Evolutionary conservation across 2,329 filamentous ascomycete species (phyloP), one percentile per base, ranked within the genome.

Genomic region (Fusarium coffeatum): DNA sequence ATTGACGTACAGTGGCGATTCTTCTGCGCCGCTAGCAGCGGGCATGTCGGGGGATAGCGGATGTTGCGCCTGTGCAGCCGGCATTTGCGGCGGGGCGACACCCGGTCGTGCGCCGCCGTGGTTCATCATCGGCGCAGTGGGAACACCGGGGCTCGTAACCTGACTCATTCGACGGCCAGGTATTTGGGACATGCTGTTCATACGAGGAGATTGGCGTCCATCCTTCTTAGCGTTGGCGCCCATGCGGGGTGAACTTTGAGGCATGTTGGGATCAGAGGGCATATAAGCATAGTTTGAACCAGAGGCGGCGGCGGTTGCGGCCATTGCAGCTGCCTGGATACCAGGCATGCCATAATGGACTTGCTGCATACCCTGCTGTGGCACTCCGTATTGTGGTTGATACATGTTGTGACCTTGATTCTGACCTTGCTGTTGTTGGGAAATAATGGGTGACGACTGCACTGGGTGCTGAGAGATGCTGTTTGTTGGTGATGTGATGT

Each of bases 1-100:
- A 76, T 99, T 99, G 76, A 99, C 96, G 74, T 99, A 99, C 2
- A 99, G 84, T 0, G 96, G 96, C 1, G 95, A 95, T 78, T 99
- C 96, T 79, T 98, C 96, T 6, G 90, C 89, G 16, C 87, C 87
- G 18, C 87, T 87, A 16, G 87, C 85, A 5, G 91, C 84, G 2
- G 92, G 87, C 74, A 96, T 89, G 78, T 98, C 94, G 10, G 93
- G 93, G 2, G 93, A 95, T 68, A 93, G 90, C 6, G 89, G 88
- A 47, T 88, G 88, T 63, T 89, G 89, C 81, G 91, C 90, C 68
- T 91, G 91, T 11, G 87, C 85, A 12, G 88, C 83, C 12, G 86
- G 81, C 83, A 89, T 88, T 48, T 89, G 85, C 28, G 90, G 89
- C 64, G 89, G 86, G 12, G 81, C 80, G 18, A 87, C 86, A 4